Conservation (phyloP, 148 eudicot species). For the Nepenthes mirabilis region DNA sequence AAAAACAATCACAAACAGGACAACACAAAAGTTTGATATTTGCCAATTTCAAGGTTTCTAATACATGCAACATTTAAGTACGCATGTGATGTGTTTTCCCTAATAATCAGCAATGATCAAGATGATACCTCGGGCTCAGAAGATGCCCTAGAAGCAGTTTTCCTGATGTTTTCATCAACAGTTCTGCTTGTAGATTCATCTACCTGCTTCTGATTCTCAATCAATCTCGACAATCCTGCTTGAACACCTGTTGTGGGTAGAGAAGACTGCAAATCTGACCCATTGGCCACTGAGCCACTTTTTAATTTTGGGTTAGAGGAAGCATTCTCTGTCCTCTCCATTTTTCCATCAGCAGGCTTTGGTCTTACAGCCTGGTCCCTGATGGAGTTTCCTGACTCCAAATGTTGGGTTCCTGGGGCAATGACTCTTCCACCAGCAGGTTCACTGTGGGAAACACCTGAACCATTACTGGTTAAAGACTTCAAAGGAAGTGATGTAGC, state of each 20-base stretch:
- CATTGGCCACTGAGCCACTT: constrained; percentile 30
- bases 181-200: constrained; percentile 38
- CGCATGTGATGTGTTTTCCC: not conserved
- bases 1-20: no score
- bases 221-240: constrained; percentile 21
- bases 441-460: constrained; percentile 31
- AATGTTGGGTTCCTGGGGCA: constrained; percentile 37
- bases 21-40: no score
- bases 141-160: constrained; percentile 24
- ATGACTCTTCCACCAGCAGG: constrained; percentile 38
- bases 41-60: no score
- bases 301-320: constrained; percentile 33
- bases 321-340: constrained; percentile 34
- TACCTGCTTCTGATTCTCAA: constrained; percentile 44
- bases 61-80: not conserved
- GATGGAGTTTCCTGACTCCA: constrained; percentile 34
- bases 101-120: not conserved
- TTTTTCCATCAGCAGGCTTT: constrained; percentile 45
- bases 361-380: constrained; percentile 34
- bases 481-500: constrained; percentile 44
- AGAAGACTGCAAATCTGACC: constrained; percentile 30
- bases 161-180: constrained; percentile 40
- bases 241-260: constrained; percentile 13
- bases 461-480: constrained; percentile 35
- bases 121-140: constrained; percentile 55